Evolutionary conservation across 2,329 filamentous ascomycete species (phyloP), one percentile per base, ranked within the genome.

Genomic region (Calonectria multiphialidica): DNA sequence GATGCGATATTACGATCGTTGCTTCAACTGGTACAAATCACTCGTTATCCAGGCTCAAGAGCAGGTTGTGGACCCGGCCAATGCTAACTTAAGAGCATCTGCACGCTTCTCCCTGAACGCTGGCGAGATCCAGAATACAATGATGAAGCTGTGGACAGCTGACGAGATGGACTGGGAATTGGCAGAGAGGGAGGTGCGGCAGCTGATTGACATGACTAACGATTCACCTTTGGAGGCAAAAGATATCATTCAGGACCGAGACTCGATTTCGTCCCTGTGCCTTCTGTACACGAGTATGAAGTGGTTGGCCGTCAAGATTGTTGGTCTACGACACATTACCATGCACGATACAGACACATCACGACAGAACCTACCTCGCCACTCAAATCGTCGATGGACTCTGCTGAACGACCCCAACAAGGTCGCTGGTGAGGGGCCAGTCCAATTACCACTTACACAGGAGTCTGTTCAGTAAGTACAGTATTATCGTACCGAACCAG

Each of bases 241-340:
- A 76, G 96, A 98, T 81, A 93, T 98, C 61, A 96, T 98, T 74
- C 93, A 94, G 50, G 96, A 98, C 80, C 92, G 94, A 30, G 97
- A 98, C 81, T 94, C 93, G 5, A 93, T 98, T 33, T 91, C 93
- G 50, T 93, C 93, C 5, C 86, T 99, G 5, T 98, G 96, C 77
- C 89, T 98, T 45, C 87, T 99, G 42, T 97, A 98, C 83, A 98
- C 96, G 62, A 98, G 96, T 86, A 98, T 98, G 95, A 97, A 97
- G 87, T 99, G 97, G 97, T 90, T 99, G 42, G 92, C 94, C 23
- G 93, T 93, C 77, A 97, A 96, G 84, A 92, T 98, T 49, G 87
- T 89, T n/a, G 89, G 94, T 70, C 88, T 99, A 66, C 91, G 97
- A 49, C 93, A 96, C 80, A 95, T 98, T 79, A 96, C 94, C 23